Evolutionary conservation across 2,329 filamentous ascomycete species (phyloP).

Genomic region (Ophiobolus disseminans): DNA sequence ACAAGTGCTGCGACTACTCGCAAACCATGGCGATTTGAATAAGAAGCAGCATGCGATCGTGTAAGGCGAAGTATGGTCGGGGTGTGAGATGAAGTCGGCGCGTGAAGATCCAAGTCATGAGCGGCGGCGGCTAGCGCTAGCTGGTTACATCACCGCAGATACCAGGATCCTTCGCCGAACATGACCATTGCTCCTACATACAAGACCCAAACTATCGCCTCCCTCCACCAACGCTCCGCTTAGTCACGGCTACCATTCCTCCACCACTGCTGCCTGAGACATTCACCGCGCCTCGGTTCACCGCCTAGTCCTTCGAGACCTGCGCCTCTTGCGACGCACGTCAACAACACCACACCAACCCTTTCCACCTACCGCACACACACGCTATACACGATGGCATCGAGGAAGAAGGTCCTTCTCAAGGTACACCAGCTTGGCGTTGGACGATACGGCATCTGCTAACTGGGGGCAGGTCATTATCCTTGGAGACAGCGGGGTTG

Average conservation of each 20-base stretch:
- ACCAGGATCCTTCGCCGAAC: background rate
- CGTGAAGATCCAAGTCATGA: no score
- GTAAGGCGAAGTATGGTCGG: no score
- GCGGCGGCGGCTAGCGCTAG: no score
- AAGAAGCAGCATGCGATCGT: no score
- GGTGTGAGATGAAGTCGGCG: no score
- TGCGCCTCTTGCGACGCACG: background rate
- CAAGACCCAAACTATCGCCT: no score
- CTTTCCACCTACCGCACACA: slow-evolving; percentile 9
- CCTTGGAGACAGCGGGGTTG: slow-evolving; percentile 96
- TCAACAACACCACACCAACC: slow-evolving; percentile 9
- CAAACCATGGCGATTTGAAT: no score
- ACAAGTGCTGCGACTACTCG: no score
- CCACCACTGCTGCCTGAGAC: background rate
- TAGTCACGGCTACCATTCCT: background rate
- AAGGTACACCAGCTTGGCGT: slow-evolving; percentile 66
- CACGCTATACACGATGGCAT: slow-evolving; percentile 37
- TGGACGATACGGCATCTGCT: slow-evolving; percentile 7
- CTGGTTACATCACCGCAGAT: background rate
- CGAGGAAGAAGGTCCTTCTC: slow-evolving; percentile 81
- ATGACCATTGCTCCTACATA: slow-evolving; percentile 2
- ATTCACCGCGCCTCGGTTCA: background rate
- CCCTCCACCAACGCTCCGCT: background rate
- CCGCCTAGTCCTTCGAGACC: background rate
- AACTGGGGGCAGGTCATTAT: slow-evolving; percentile 81